phyloP scores from a whole-genome alignment of 192 early-diverging fungal genomes.

The Diversispora eburnea region DNA sequence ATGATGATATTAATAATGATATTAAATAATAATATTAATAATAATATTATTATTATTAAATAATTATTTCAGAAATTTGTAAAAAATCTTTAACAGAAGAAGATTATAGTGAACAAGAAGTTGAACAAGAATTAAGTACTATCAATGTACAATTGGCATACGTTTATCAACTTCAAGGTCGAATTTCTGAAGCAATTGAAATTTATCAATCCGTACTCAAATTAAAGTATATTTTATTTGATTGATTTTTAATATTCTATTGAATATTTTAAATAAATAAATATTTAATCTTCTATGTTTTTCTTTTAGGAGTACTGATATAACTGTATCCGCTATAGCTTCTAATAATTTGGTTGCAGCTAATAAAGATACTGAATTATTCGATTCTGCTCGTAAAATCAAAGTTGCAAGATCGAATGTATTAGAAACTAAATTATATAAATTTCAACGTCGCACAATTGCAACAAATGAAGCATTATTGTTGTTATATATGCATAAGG shows the following conservation, averaged over 20 bases:
- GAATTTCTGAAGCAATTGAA: constrained; percentile 48
- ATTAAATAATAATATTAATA: no score
- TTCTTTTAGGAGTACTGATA: constrained; percentile 45
- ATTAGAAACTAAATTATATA: constrained; percentile 58
- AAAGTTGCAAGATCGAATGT: constrained; percentile 50
- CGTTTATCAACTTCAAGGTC: constrained; percentile 60
- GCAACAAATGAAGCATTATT: constrained; percentile 63
- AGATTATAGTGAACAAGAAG: constrained; percentile 59
- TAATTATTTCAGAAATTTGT: constrained; percentile 39
- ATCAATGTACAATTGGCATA: constrained; percentile 65
- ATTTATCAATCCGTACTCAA: constrained; percentile 58
- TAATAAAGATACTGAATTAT: constrained; percentile 53
- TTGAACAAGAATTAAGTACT: constrained; percentile 61
- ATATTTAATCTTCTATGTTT: neutral
- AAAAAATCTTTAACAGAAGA: constrained; percentile 44
- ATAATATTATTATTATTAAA: constrained; percentile 5
- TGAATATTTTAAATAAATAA: neutral
- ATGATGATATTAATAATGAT: no score
- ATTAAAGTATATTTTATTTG: constrained; percentile 42
- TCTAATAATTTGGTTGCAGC: constrained; percentile 66
- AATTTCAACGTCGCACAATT: constrained; percentile 55
- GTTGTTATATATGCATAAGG: constrained; percentile 53
- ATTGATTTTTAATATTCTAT: neutral
- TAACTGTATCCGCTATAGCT: constrained; percentile 56
- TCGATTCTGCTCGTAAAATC: constrained; percentile 56